Percentiles rank a stretch among this genome's conserved stretches.
These are phyloP conservation scores for Saccharomyces mikatae DNA, from an alignment of 805 yeast species.

Conservation along the genomic window DNA sequence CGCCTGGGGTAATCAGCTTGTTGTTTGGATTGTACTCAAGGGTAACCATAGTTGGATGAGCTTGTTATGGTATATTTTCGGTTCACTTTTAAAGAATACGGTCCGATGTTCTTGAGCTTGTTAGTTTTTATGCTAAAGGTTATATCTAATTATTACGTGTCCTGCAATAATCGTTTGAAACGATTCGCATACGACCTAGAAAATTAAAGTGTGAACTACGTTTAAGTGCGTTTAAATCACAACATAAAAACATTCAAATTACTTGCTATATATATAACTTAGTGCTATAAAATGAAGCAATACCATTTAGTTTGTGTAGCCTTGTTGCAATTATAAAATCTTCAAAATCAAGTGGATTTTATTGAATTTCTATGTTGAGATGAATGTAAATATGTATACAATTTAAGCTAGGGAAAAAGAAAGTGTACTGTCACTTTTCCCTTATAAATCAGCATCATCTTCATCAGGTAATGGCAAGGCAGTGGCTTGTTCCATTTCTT, in stretches of 20 bases:
- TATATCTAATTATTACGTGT: background rate
- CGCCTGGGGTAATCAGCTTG: conserved; percentile 16
- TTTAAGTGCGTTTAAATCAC: background rate
- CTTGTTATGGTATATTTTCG: conserved; percentile 12
- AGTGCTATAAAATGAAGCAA: background rate
- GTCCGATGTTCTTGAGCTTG: background rate
- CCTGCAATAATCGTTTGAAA: background rate
- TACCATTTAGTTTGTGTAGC: background rate
- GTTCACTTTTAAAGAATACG: conserved; percentile 13
- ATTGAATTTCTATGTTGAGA: background rate
- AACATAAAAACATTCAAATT: background rate
- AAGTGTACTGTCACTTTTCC: background rate
- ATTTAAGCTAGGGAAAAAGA: background rate
- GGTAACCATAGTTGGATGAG: conserved; percentile 3
- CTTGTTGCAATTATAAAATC: background rate
- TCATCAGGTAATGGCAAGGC: conserved; percentile 99
- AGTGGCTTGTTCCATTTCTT: conserved; percentile 98
- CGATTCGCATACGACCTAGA: background rate
- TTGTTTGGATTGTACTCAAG: conserved; percentile 24
- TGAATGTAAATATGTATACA: background rate
- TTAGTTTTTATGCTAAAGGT: background rate
- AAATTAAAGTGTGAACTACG: background rate
- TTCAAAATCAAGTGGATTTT: background rate
- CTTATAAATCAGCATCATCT: conserved; percentile 97
- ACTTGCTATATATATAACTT: background rate